Conservation (phyloP, 148 eudicot species). For the Vaccinium corymbosum region DNA sequence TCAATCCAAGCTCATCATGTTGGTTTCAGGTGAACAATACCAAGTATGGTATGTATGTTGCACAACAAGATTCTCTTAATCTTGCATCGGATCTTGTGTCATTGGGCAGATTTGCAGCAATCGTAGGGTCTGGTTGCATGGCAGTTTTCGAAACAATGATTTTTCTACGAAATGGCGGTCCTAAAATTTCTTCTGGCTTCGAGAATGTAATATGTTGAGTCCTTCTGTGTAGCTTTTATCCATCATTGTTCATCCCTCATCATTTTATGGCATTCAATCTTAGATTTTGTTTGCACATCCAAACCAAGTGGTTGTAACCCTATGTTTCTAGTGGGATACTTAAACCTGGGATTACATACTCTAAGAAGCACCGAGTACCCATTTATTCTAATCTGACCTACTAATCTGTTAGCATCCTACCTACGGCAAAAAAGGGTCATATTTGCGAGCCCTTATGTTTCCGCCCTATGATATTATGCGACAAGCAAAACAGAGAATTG, state of each 20-base stretch:
- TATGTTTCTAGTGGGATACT: background rate
- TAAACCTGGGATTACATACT: background rate
- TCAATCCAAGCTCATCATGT: background rate
- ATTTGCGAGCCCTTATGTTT: background rate
- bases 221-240: background rate
- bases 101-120: background rate
- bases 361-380: background rate
- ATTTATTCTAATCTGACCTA: background rate
- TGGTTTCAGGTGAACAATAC: background rate
- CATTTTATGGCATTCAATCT: background rate
- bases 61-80: background rate
- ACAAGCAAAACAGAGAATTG: background rate
- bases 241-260: background rate
- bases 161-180: background rate
- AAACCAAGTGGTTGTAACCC: background rate
- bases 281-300: background rate
- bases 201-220: background rate
- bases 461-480: background rate
- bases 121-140: background rate
- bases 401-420: background rate
- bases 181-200: background rate
- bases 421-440: background rate
- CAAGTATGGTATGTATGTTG: background rate
- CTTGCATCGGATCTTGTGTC: background rate
- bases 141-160: background rate